Percentiles rank a stretch among this genome's conserved stretches.
phyloP scores from a whole-genome alignment of 163 green algal species.

The Scenedesmus sp. region DNA sequence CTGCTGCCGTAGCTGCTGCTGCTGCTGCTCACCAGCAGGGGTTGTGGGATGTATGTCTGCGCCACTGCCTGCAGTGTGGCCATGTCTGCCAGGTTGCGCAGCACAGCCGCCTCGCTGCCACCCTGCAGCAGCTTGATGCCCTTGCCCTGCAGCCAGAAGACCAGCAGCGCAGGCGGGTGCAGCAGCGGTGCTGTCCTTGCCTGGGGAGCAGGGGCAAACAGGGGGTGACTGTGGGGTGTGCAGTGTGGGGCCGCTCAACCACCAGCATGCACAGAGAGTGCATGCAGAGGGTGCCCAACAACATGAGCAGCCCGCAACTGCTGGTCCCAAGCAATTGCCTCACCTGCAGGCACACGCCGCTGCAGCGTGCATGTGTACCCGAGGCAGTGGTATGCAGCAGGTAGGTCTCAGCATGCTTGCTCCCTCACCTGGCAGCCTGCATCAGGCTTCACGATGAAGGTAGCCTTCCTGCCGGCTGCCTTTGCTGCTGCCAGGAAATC shows the following conservation, averaged over 20 bases:
- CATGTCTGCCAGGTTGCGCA: constrained; percentile 31
- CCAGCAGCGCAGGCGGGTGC: not conserved
- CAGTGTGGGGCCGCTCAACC: too few relatives aligned
- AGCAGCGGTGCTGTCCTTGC: not conserved
- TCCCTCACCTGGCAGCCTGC: constrained; percentile 74
- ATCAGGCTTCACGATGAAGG: constrained; percentile 89
- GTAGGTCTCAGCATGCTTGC: not conserved
- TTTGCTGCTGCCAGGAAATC: constrained; percentile 72
- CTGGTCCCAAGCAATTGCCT: too few relatives aligned
- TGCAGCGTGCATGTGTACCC: not conserved
- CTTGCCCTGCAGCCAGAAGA: constrained; percentile 69
- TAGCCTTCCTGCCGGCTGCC: constrained; percentile 69
- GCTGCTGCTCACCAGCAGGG: constrained; percentile 61
- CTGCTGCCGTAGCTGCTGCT: constrained; percentile 38
- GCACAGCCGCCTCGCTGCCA: not conserved
- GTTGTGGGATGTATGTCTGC: constrained; percentile 77
- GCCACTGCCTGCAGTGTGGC: constrained; percentile 71
- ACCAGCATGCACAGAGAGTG: too few relatives aligned
- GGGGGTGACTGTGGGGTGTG: too few relatives aligned
- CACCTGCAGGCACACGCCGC: not conserved
- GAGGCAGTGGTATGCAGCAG: too few relatives aligned
- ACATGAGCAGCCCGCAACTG: too few relatives aligned
- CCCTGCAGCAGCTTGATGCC: constrained; percentile 82
- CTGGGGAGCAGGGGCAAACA: too few relatives aligned
- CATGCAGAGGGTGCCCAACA: too few relatives aligned